These are phyloP conservation scores for Cystofilobasidium macerans DNA, from an alignment of 768 basidiomycete genomes.

Conservation along the genomic window DNA sequence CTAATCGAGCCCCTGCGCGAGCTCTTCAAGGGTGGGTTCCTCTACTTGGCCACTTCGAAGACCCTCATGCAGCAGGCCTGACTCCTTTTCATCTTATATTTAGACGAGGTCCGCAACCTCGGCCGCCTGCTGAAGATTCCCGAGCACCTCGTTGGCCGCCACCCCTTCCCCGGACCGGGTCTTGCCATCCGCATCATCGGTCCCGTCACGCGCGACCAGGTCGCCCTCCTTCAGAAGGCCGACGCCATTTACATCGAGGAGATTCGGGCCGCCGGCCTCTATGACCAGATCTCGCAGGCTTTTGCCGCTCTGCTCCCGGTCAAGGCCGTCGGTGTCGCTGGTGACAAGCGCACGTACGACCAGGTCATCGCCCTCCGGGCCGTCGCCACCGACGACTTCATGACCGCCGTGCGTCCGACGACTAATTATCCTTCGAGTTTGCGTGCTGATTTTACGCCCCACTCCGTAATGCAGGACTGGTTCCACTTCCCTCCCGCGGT, in stretches of 20 bases:
- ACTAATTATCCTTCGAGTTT: too few species aligned
- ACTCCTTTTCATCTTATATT: too few species aligned
- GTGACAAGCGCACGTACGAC: slow-evolving; percentile 90
- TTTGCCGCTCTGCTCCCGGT: slow-evolving; percentile 95
- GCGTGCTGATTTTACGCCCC: too few species aligned
- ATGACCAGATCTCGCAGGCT: slow-evolving; percentile 88
- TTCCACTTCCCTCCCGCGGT: slow-evolving; percentile 91
- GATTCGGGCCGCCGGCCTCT: slow-evolving; percentile 82
- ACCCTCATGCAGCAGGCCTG: too few species aligned
- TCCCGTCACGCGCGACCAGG: slow-evolving; percentile 85
- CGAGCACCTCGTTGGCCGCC: slow-evolving; percentile 80
- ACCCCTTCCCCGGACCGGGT: slow-evolving; percentile 97
- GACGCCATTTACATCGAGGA: slow-evolving; percentile 97
- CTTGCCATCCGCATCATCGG: slow-evolving; percentile 96
- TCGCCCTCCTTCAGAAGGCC: slow-evolving; percentile 69
- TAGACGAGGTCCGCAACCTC: slow-evolving; percentile 90
- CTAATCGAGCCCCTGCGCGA: slow-evolving; percentile 94
- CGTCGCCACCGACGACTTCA: slow-evolving; percentile 96
- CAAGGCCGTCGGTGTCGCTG: slow-evolving; percentile 94
- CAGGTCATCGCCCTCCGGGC: slow-evolving; percentile 93
- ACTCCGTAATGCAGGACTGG: slow-evolving; percentile 18
- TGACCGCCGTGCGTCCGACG: slow-evolving; percentile 76
- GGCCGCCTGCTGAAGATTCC: slow-evolving; percentile 87
- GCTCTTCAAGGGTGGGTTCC: slow-evolving; percentile 79
- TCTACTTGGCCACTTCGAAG: not conserved